Evolutionary conservation across 805 yeast genomes (phyloP), one percentile per base, ranked within the genome.

Genomic region (Teunomyces panamensis): DNA sequence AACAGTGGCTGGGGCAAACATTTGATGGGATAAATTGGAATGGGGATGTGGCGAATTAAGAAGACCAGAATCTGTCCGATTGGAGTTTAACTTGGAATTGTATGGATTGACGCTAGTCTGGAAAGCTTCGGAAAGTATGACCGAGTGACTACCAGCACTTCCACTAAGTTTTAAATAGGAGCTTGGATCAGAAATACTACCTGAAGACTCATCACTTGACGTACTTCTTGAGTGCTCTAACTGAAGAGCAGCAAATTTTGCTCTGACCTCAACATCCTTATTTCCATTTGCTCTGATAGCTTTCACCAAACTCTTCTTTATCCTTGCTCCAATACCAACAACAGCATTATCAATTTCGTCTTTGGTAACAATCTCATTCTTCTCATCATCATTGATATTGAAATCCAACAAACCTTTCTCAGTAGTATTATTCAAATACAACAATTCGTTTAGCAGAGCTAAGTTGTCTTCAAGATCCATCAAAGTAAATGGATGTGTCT

Each of bases 291-390:
- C 59, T 8, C 53, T 58, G 34, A 68, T 61, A 1, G 79, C 82
- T 42, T 71, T 73, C 4, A 76, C 66, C 4, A 83, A 57, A 24
- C 79, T 75, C 49, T 73, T 76, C 55, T 73, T 80, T 37, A 89
- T 73, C 46, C 84, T 74, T 44, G 81, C 77, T 6, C 90, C 91
- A 43, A 89, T 76, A n/a, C 96, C 96, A 30, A 84, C 77, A 3
- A 89, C 89, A 0, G 96, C 96, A 51, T 81, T 79, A 52, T 83
- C 79, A 6, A 87, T 77, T 50, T 89, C 96, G 48, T 83, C 84
- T 42, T 74, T 77, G 2, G 85, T 74, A 6, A 86, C 84, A 32
- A 78, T 77, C 44, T 82, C 56, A 37, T 39, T 39, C 20, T 37
- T 39, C 73, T 79, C 69, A 29, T 54, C 69, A 59, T 36, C 43